Base-by-base conservation (phyloP, 805 yeast genomes). In the Pichia manshurica region DNA sequence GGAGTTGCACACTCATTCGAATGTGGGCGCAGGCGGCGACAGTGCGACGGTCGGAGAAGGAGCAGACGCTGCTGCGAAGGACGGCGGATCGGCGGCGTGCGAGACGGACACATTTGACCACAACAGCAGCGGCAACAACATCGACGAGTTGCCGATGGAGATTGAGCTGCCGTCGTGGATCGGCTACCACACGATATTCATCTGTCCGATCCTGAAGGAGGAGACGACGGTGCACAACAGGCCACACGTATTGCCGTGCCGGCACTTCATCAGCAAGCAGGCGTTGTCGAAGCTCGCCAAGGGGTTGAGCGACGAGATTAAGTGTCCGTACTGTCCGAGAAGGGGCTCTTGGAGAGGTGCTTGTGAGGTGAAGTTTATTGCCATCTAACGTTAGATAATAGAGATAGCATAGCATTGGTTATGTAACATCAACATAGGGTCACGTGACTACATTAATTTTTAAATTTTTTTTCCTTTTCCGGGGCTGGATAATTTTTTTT, bases 311-410 rank as follows among this genome's bases (percentile, higher is more conserved):
- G 46, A 46, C 20, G 49, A 46, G 12, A 31, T 82, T 65, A 82
- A 82, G 58, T 83, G 89, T 60, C 89, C 88, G 1, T 83, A 83
- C 55, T 83, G 89, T 58, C 87, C 88, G 0, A 64, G 65, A 6
- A 75, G 72, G 38, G 69, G 76, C 1, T 23, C 29, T 2, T 36
- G 39, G 41, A 15, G 48, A n/a, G 45, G 34, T 6, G 45, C 51
- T 1, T n/a, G 7, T 5, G 36, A 40, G 10, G 51, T 44, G 2
- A 23, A 32, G 34, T 48, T 48, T 36, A 28, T 48, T 9, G 42
- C 32, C 15, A 8, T 44, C 10, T 48, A 29, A 20, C 1, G 38
- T 6, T 9, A 5, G 17, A 12, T n/a, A n/a, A 12, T 29, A 16
- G 23, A n/a, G n/a, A n/a, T n/a, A n/a, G 42, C 12, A 22, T 21